phyloP scores from a whole-genome alignment of 495 filamentous ascomycete species.

The Aspergillus homomorphus region DNA sequence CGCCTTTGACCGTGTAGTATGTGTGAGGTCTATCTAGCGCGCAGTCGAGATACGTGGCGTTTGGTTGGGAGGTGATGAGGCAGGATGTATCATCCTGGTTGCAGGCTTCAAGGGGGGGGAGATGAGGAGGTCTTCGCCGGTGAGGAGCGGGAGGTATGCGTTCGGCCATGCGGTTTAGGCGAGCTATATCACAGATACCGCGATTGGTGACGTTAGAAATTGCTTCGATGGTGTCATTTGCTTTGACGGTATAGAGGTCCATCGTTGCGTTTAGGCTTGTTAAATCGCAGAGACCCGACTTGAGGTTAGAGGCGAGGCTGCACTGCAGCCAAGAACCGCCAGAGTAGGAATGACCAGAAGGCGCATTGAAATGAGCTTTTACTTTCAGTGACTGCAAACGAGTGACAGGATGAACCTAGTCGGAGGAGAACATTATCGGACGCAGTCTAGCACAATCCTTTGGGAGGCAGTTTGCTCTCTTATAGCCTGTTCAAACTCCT shows the following conservation, averaged over 20 bases:
- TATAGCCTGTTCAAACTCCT: too few relatives aligned
- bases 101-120: slow-evolving; percentile 7
- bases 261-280: neutral
- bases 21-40: slow-evolving; percentile 14
- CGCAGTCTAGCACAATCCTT: too few relatives aligned
- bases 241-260: neutral
- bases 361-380: too few relatives aligned
- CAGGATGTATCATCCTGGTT: slow-evolving; percentile 9
- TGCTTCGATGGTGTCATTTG: slow-evolving; percentile 13
- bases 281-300: neutral
- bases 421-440: too few relatives aligned
- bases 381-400: too few relatives aligned
- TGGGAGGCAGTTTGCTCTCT: too few relatives aligned
- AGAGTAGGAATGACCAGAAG: too few relatives aligned
- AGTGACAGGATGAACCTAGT: too few relatives aligned
- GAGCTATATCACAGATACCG: slow-evolving; percentile 18
- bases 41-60: slow-evolving; percentile 10
- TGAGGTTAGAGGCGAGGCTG: too few relatives aligned
- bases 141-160: slow-evolving; percentile 10
- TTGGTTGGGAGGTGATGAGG: neutral
- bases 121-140: slow-evolving; percentile 10
- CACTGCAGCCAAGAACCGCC: too few relatives aligned
- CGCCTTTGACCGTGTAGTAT: slow-evolving; percentile 18
- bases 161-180: slow-evolving; percentile 18
- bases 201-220: slow-evolving; percentile 12